Conservation (phyloP, 768 basidiomycete genomes). For the Lactifluus subvellereus region DNA sequence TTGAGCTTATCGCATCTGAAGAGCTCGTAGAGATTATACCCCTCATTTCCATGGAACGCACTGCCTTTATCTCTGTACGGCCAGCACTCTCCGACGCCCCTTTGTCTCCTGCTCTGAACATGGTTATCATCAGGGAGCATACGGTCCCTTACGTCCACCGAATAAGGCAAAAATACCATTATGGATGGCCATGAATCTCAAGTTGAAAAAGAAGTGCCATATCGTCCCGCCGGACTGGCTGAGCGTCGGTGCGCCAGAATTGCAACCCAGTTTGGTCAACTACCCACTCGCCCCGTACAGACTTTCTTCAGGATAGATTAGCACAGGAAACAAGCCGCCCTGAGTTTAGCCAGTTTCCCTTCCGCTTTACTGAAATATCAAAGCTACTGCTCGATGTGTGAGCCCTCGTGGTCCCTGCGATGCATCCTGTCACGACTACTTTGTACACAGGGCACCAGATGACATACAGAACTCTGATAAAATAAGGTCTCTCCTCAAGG, state of each 20-base stretch:
- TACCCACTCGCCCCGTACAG: constrained; percentile 36
- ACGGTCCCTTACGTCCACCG: constrained; percentile 89
- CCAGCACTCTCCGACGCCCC: not conserved
- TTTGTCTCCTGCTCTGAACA: not conserved
- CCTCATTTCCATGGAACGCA: constrained; percentile 83
- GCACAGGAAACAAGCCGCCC: constrained; percentile 66
- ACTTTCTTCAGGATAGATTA: constrained; percentile 72
- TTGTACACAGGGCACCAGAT: constrained; percentile 72
- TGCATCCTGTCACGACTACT: not conserved
- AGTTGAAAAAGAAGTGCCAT: constrained; percentile 90
- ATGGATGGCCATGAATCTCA: constrained; percentile 94
- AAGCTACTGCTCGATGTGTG: constrained; percentile 93
- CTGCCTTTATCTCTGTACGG: constrained; percentile 83
- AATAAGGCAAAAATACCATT: constrained; percentile 80
- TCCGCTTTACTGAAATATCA: constrained; percentile 84
- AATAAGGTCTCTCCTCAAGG: constrained; percentile 80
- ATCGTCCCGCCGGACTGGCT: constrained; percentile 91
- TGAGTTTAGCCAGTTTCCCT: constrained; percentile 76
- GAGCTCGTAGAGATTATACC: constrained; percentile 83
- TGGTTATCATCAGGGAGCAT: constrained; percentile 59
- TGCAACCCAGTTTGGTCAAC: not conserved
- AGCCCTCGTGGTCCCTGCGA: constrained; percentile 29
- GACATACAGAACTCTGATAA: constrained; percentile 83
- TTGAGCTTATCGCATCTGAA: constrained; percentile 84
- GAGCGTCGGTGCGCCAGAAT: constrained; percentile 57